Percentiles rank a stretch among this genome's conserved stretches.
Evolutionary conservation across 257 asterid genomes (phyloP).

Genomic region (Penstemon davidsonii): DNA sequence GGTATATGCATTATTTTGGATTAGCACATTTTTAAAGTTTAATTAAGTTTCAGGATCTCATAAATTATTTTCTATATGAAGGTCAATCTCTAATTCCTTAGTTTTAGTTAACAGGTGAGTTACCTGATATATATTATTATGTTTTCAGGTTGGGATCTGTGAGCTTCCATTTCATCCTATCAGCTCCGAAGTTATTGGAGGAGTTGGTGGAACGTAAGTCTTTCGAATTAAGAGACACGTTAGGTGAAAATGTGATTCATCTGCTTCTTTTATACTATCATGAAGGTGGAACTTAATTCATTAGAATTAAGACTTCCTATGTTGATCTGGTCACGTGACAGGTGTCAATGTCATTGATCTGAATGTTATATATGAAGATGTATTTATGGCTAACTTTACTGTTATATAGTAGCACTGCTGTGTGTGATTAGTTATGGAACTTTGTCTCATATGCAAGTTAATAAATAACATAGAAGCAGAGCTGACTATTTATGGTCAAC

Average conservation of each 20-base stretch:
- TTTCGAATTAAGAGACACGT: constrained; percentile 7
- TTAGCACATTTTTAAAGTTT: no score
- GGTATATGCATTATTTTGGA: no score
- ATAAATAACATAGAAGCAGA: constrained; percentile 4
- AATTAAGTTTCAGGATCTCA: no score
- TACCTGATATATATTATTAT: constrained; percentile 10
- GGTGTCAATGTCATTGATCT: neutral
- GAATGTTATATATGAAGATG: constrained; percentile 4
- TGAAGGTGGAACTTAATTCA: neutral
- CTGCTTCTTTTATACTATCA: constrained; percentile 13
- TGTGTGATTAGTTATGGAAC: neutral
- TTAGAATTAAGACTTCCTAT: no score
- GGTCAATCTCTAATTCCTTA: no score
- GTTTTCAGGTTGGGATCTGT: constrained; percentile 78
- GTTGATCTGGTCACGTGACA: neutral
- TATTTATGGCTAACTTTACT: neutral
- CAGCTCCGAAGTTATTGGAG: constrained; percentile 91
- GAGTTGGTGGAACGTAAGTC: constrained; percentile 99
- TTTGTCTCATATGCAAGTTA: neutral
- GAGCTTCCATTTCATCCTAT: constrained; percentile 99
- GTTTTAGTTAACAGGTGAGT: neutral
- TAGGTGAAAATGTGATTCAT: constrained; percentile 20
- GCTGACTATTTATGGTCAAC: constrained; percentile 21
- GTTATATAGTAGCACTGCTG: neutral
- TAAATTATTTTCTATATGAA: no score